Evolutionary conservation across 257 asterid genomes (phyloP).

Genomic region (Thymus quinquecostatus): DNA sequence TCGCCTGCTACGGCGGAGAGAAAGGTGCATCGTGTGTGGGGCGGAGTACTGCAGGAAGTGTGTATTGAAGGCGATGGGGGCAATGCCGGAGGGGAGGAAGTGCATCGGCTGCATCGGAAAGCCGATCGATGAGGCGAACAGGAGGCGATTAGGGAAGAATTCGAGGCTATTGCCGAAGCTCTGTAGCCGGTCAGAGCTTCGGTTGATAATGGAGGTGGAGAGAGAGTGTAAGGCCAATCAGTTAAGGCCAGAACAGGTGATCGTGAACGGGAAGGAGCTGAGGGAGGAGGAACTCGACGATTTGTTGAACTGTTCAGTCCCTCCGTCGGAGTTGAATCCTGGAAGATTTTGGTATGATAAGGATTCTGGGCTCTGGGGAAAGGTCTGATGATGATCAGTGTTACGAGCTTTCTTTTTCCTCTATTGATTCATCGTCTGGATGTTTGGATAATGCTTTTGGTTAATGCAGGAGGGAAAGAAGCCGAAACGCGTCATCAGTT

Average conservation of each 20-base stretch:
- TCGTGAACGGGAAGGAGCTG: constrained; percentile 61
- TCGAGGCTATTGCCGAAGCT: constrained; percentile 47
- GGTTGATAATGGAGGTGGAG: constrained; percentile 57
- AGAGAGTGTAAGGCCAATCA: constrained; percentile 64
- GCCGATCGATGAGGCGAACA: constrained; percentile 53
- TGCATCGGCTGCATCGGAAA: constrained; percentile 72
- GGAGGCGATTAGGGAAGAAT: constrained; percentile 55
- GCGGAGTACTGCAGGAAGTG: constrained; percentile 69
- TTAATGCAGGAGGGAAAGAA: constrained; percentile 69
- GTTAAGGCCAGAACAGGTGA: constrained; percentile 61
- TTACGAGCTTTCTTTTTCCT: background rate
- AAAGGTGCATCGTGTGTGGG: constrained; percentile 63
- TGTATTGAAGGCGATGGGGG: constrained; percentile 72
- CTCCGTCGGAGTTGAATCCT: constrained; percentile 62
- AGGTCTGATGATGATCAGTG: constrained; percentile 44
- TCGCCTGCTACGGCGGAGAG: constrained; percentile 33
- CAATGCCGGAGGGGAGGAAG: constrained; percentile 90
- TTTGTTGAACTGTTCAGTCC: constrained; percentile 52
- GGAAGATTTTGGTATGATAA: constrained; percentile 80
- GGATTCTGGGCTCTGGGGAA: constrained; percentile 85
- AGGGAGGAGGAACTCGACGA: constrained; percentile 55
- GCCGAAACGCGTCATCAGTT: constrained; percentile 57
- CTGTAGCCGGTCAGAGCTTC: constrained; percentile 48
- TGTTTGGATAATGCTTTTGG: constrained; percentile 18
- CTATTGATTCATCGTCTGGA: background rate